These are phyloP conservation scores for Trapa bicornis DNA, from an alignment of 345 rosid genomes.

Conservation along the genomic window DNA sequence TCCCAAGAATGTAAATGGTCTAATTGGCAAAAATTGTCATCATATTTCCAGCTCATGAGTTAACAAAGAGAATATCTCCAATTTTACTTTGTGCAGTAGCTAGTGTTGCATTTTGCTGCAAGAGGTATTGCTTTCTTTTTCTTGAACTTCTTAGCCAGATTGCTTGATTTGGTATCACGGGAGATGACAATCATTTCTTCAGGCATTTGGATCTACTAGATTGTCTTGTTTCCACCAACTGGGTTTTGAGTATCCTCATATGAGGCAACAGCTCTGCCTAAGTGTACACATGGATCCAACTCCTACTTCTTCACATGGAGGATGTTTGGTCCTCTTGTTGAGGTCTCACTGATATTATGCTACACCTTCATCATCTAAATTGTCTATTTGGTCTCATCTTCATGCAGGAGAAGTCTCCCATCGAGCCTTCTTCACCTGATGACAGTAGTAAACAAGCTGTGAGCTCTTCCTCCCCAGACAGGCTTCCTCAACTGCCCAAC, in stretches of 20 bases:
- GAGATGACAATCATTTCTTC: neutral
- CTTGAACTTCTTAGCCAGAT: neutral
- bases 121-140: neutral
- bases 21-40: neutral
- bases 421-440: slow-evolving; percentile 21
- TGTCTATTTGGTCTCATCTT: slow-evolving; percentile 3
- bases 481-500: slow-evolving; percentile 50
- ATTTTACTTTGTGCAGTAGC: neutral
- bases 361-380: neutral
- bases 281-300: neutral
- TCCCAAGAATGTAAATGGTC: neutral
- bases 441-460: slow-evolving; percentile 8
- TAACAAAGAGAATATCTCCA: neutral
- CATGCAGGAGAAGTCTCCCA: slow-evolving; percentile 36
- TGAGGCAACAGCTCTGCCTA: neutral
- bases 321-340: neutral
- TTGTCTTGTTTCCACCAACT: neutral
- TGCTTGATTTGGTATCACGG: neutral
- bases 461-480: slow-evolving; percentile 21
- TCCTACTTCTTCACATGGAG: neutral
- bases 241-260: neutral
- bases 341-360: neutral
- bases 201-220: neutral
- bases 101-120: neutral
- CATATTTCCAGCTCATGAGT: neutral